Evolutionary conservation across 2,329 filamentous ascomycete species (phyloP).

Genomic region (Pseudophaeomoniella oleicola): DNA sequence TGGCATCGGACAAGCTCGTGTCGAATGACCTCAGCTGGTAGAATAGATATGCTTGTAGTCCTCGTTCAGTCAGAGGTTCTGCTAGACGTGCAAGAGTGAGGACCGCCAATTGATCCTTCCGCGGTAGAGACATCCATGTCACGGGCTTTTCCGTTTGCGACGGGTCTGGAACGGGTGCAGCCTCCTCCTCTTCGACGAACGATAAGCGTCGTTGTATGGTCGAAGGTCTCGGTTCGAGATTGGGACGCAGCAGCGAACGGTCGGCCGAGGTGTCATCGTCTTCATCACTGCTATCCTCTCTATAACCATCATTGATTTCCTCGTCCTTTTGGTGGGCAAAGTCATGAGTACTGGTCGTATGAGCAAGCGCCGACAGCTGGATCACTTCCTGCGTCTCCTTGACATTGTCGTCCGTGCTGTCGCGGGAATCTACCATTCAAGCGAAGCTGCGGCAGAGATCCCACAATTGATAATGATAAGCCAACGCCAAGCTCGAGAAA

Average conservation of each 20-base stretch:
- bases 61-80: conserved; percentile 70
- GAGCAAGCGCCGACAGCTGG: background rate
- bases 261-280: background rate
- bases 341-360: background rate
- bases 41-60: conserved; percentile 66
- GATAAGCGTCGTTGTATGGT: conserved; percentile 9
- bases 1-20: conserved; percentile 38
- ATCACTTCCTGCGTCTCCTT: background rate
- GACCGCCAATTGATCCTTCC: conserved; percentile 63
- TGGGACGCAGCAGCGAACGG: background rate
- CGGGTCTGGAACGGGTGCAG: conserved; percentile 6
- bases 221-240: conserved; percentile 3
- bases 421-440: background rate
- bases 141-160: conserved; percentile 30
- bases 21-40: conserved; percentile 78
- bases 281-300: background rate
- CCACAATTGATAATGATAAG: background rate
- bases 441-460: background rate
- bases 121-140: conserved; percentile 59
- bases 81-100: conserved; percentile 65
- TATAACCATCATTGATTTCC: background rate
- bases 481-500: background rate
- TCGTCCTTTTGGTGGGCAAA: background rate
- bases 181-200: conserved; percentile 12
- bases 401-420: background rate